phyloP scores from a whole-genome alignment of 208 protist species.

The Crithidia fasciculata region DNA sequence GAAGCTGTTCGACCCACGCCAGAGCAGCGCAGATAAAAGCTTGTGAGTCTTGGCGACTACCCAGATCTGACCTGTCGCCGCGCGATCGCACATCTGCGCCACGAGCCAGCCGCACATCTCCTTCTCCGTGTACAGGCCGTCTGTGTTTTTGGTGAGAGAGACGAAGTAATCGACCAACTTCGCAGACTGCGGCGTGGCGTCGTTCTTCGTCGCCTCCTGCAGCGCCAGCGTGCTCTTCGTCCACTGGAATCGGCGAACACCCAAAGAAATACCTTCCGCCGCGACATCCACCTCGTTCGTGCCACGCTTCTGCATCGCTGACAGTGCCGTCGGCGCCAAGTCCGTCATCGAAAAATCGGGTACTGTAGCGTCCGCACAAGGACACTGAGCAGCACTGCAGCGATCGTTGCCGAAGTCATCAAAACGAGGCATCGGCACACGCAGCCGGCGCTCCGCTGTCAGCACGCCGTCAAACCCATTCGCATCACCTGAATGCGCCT shows the following conservation, averaged over 20 bases:
- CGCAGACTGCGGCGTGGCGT: slow-evolving; percentile 20
- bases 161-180: slow-evolving; percentile 38
- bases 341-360: not conserved
- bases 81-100: slow-evolving; percentile 42
- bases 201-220: slow-evolving; percentile 51
- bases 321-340: too few relatives aligned
- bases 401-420: too few relatives aligned
- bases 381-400: too few relatives aligned
- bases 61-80: slow-evolving; percentile 44
- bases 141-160: slow-evolving; percentile 15
- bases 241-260: slow-evolving; percentile 43
- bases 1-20: slow-evolving; percentile 37
- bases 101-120: slow-evolving; percentile 48
- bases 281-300: slow-evolving; percentile 12
- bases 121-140: slow-evolving; percentile 31
- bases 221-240: slow-evolving; percentile 40
- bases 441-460: too few relatives aligned
- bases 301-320: not conserved
- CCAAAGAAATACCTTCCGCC: slow-evolving; percentile 19
- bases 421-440: too few relatives aligned
- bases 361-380: not conserved
- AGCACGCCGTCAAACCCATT: too few relatives aligned
- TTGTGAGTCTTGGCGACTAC: slow-evolving; percentile 36
- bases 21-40: slow-evolving; percentile 36
- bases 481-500: too few relatives aligned